Evolutionary conservation across 306 rosid genomes (phyloP), one percentile per base, ranked within the genome.

Genomic region (Pyrus communis): DNA sequence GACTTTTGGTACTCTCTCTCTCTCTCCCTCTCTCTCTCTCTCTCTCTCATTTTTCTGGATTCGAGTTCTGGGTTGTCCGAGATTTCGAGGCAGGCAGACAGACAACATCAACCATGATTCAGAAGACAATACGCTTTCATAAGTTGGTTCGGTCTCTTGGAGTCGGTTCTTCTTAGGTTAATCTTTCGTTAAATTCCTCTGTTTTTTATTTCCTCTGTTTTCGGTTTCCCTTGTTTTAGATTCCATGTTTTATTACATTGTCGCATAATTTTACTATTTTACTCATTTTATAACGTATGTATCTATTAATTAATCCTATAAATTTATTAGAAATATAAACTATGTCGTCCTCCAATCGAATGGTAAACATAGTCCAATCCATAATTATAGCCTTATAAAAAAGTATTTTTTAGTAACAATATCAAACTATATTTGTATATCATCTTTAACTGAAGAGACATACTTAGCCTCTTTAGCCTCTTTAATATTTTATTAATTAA

Each of bases 81-180:
- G 45, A 74, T 12, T 23, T 64, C n/a, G 46, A 21, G 13, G 40
- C 67, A 25, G 49, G 65, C 12, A 65, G 4, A 52, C 7, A n/a
- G 61, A 57, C 1, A 71, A 57, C 1, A 67, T 1, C 60, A 70
- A 51, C 76, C 35, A 86, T 87, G 93, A 81, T 91, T 77, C 84
- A 22, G 33, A 86, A 35, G 45, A 46, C 61, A 8, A 30, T 65
- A 51, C 10, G 81, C 35, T 19, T 82, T 63, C 62, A 65, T 10
- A 68, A 40, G 11, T 23, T 73, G 35, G 73, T 68, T 64, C 81
- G 25, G 51, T 76, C 73, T 17, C 11, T 49, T 31, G 33, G 80
- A 52, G 42, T 8, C 35, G 25, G 19, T 66, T 58, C 80, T 49
- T 38, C 78, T 17, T 74, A 85, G 93, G 96, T 90, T 49, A 49